Base-by-base conservation (phyloP, 1,284 basidiomycete species). In the Sphaerobolus stellatus region DNA sequence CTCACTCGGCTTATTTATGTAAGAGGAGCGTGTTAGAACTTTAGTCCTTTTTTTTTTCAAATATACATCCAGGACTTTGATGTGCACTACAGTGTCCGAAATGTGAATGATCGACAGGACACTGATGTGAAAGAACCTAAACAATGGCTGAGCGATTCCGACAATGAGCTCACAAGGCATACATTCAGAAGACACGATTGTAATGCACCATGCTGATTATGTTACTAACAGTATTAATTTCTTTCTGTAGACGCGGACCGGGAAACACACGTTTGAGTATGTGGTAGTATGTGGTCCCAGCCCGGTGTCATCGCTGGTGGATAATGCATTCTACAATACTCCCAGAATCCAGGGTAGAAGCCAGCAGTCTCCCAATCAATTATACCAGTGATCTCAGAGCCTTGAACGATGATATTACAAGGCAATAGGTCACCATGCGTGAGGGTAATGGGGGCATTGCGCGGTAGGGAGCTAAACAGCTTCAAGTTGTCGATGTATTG, bases 301-400 rank as follows among this genome's bases (percentile, higher is more conserved):
- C 53, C 57, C 38, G 59, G 60, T 14, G 61, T 61, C 58, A 56
- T 53, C 36, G 53, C 59, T 29, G 47, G 14, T 2, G 56, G 60
- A 52, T 61, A 52, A 58, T 67, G 64, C 63, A 67, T 69, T 27
- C 58, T 49, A 41, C 60, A 62, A 50, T 66, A 68, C 52, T 69
- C 68, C 66, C 66, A 69, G 54, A 58, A 68, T 24, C 57, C 62
- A 13, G 66, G 66, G 66, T 65, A 66, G 64, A 64, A 61, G 59
- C 70, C 66, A 43, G 64, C 64, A 40, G 57, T 62, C 22, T 49
- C 62, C 67, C 68, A 70, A 52, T 69, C 67, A 34, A 70, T 56
- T 48, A 69, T 59, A 33, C 38, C 66, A 16, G 66, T 68, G 38
- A 70, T 59, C n/a, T 31, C 62, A 5, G 58, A 61, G 5, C 64